Percentiles rank a stretch among this genome's conserved stretches.
Conservation (phyloP, 2,329 filamentous ascomycete genomes). For the Aphanocladium album region DNA sequence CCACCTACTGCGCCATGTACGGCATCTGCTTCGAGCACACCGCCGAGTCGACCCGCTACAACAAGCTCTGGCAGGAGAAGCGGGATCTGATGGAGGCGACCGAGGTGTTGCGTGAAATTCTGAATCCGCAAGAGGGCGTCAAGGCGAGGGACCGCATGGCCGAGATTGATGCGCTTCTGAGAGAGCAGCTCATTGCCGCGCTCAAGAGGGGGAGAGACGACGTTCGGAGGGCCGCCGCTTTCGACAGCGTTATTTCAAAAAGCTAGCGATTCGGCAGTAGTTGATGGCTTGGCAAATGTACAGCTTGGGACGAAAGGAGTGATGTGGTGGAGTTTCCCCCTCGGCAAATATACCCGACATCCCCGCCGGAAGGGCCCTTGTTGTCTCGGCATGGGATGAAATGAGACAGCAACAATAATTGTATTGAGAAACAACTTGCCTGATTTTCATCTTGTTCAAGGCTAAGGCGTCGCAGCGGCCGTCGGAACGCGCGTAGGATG, state of each 20-base stretch:
- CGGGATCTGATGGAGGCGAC: slow-evolving; percentile 8
- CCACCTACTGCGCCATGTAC: slow-evolving; percentile 29
- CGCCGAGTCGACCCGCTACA: slow-evolving; percentile 6
- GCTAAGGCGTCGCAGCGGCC: no score
- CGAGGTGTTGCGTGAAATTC: neutral
- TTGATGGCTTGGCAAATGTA: neutral
- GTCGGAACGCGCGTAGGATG: no score
- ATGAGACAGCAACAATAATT: no score
- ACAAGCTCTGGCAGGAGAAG: slow-evolving; percentile 8
- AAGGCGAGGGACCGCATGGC: slow-evolving; percentile 4
- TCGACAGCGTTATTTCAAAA: neutral
- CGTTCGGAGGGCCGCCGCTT: neutral
- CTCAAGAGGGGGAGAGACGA: slow-evolving; percentile 1
- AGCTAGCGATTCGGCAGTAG: neutral
- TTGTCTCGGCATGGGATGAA: no score
- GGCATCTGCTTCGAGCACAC: slow-evolving; percentile 26
- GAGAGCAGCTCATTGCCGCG: neutral
- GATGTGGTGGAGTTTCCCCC: neutral
- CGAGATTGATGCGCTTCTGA: neutral
- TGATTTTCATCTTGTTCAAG: no score
- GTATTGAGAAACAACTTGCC: no score
- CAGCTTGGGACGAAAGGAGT: neutral
- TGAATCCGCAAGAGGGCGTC: slow-evolving; percentile 7
- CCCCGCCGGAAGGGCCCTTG: no score
- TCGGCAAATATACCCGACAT: neutral